Conservation (phyloP, 345 rosid species). For the Gossypium raimondii region DNA sequence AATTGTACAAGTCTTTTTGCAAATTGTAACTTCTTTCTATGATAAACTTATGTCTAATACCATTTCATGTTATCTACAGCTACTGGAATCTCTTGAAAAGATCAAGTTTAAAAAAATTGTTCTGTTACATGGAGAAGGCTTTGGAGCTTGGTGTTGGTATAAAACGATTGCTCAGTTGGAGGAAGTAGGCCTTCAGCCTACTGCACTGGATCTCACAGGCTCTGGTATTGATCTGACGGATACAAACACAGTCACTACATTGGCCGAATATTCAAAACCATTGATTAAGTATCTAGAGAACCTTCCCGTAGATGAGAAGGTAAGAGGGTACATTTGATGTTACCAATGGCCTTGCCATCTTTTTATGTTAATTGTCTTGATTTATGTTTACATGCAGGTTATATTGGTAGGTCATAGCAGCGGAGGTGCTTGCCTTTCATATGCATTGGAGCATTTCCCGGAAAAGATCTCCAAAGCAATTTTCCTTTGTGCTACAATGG, state of each 20-base stretch:
- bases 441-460: slow-evolving; percentile 75
- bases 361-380: neutral
- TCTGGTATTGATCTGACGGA: slow-evolving; percentile 76
- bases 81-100: slow-evolving; percentile 58
- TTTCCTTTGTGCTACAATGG: slow-evolving; percentile 87
- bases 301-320: slow-evolving; percentile 88
- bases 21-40: neutral
- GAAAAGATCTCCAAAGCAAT: slow-evolving; percentile 75
- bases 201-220: slow-evolving; percentile 81
- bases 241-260: slow-evolving; percentile 54
- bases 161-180: slow-evolving; percentile 76
- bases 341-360: neutral
- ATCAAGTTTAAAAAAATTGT: slow-evolving; percentile 57
- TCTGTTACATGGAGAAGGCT: slow-evolving; percentile 88
- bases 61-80: slow-evolving; percentile 34
- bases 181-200: slow-evolving; percentile 78
- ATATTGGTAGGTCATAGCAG: slow-evolving; percentile 83
- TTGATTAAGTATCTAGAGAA: slow-evolving; percentile 55
- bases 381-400: slow-evolving; percentile 42
- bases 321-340: slow-evolving; percentile 16
- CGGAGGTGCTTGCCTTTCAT: slow-evolving; percentile 87
- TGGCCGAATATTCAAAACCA: slow-evolving; percentile 83
- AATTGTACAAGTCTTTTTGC: neutral
- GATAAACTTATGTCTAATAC: neutral
- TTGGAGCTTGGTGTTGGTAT: slow-evolving; percentile 99